Percentiles rank a stretch among this genome's conserved stretches.
These are phyloP conservation scores for Nannizzia gypsea DNA, from an alignment of 2,329 filamentous ascomycete species.

Conservation along the genomic window DNA sequence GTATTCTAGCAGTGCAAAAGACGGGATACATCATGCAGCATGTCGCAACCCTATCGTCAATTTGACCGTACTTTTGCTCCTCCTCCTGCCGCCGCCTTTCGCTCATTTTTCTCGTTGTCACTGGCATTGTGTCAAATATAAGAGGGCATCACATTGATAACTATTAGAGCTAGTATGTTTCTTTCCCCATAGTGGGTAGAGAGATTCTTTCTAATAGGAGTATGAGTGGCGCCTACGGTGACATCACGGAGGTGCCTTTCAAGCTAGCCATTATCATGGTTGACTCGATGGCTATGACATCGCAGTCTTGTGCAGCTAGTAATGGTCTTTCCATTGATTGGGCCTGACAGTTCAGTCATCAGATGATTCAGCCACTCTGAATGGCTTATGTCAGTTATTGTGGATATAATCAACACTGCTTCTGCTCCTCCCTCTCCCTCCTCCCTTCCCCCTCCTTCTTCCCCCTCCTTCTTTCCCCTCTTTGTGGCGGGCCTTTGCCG, in stretches of 20 bases:
- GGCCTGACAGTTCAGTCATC: too few species aligned
- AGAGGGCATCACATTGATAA: background rate
- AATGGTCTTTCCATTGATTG: too few species aligned
- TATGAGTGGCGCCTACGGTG: too few species aligned
- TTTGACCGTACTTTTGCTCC: background rate
- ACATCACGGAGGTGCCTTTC: too few species aligned
- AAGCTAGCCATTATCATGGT: too few species aligned
- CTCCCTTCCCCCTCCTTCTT: background rate
- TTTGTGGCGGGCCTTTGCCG: background rate
- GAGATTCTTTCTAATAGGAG: too few species aligned
- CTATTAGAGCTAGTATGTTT: background rate
- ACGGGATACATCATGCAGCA: slow-evolving; percentile 3
- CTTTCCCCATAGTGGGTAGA: background rate
- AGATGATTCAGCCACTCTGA: too few species aligned
- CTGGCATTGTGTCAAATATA: background rate
- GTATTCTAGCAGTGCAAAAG: slow-evolving; percentile 6
- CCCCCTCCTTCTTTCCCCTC: background rate
- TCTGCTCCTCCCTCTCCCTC: background rate
- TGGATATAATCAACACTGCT: too few species aligned
- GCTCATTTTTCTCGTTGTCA: background rate
- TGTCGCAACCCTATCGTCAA: slow-evolving; percentile 2
- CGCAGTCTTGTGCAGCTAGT: too few species aligned
- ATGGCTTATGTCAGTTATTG: too few species aligned
- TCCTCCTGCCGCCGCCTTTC: background rate
- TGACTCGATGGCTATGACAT: too few species aligned